A percentile compares a stretch with the other conserved stretches of the same genome.
Evolutionary conservation across 495 filamentous ascomycete species (phyloP).

Genomic region (Aspergillus steynii): DNA sequence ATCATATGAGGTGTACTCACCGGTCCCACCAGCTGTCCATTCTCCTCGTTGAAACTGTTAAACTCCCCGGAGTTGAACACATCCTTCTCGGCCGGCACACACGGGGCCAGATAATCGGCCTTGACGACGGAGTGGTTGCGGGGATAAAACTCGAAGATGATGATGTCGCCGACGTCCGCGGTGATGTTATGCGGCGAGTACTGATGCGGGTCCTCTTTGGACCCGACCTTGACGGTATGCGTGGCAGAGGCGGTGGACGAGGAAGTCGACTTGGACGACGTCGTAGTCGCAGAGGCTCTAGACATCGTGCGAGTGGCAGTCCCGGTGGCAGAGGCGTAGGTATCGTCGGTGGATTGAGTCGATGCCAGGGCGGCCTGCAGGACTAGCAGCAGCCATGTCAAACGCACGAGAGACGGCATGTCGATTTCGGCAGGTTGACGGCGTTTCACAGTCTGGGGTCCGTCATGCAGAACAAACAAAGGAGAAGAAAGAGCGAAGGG

Average conservation of each 20-base stretch:
- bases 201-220: constrained; percentile 38
- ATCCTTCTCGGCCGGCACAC: constrained; percentile 46
- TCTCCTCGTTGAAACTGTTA: constrained; percentile 27
- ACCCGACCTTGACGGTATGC: constrained; percentile 54
- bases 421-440: background rate
- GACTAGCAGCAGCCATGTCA: constrained; percentile 12
- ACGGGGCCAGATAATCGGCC: constrained; percentile 57
- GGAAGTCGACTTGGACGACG: constrained; percentile 7
- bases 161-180: constrained; percentile 52
- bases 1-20: constrained; percentile 13
- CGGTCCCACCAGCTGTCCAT: constrained; percentile 33
- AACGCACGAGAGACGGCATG: constrained; percentile 13
- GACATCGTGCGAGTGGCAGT: background rate
- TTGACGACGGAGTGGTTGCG: constrained; percentile 63
- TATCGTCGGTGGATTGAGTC: constrained; percentile 1
- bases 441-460: background rate
- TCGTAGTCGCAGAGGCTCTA: constrained; percentile 7
- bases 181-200: constrained; percentile 55
- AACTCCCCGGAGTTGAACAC: constrained; percentile 44
- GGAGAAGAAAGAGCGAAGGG: no score
- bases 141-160: constrained; percentile 64
- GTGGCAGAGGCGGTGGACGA: constrained; percentile 28
- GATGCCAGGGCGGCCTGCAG: constrained; percentile 8
- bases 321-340: background rate
- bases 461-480: no score